Base-by-base conservation (phyloP, 352 stramenopile species). In the Globisporangium heterothallicum region DNA sequence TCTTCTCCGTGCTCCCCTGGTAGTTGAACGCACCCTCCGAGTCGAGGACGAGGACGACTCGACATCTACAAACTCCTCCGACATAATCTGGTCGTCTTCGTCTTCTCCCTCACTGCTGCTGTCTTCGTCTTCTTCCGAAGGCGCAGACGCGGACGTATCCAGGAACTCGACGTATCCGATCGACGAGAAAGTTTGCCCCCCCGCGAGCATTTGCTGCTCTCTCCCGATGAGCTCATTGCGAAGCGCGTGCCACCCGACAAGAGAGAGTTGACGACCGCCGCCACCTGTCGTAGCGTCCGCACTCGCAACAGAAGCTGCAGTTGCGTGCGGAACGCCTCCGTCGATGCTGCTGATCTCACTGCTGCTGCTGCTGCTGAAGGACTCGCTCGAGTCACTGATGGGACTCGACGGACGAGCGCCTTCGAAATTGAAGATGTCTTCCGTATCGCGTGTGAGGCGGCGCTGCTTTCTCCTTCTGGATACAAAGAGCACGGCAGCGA, bases 241-340 rank as follows among this genome's bases (percentile, higher is more conserved):
- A 44, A 78, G 64, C 1, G 72, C 70, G 27, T 72, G 69, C 75
- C 75, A 86, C 14, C 72, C 72, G 22, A 79, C 72, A n/a, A 85
- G 51, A 35, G 80, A 74, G n/a, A 86, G 58, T 19, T 72, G 51
- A 4, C 32, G 32, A 8, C 32, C 32, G 8, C 32, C 32, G 32
- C 21, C 32, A 38, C 32, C n/a, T 10, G n/a, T 38, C 4, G 32
- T n/a, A 10, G 32, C 32, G 32, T 38, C 32, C n/a, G 32, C 32
- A 4, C 14, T 38, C 32, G 68, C 50, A 0, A 74, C 62, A 0
- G 66, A 56, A 13, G 61, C 63, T n/a, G 66, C 63, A 10, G 52
- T 64, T 18, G 57, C 43, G 51, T 70, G 60, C 32, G 46, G 21
- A 9, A 18, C 25, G 24, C 38, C 36, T 18, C 30, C 41, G 38